phyloP scores from a whole-genome alignment of 2,329 filamentous ascomycete species.

The Talaromyces sp. region DNA sequence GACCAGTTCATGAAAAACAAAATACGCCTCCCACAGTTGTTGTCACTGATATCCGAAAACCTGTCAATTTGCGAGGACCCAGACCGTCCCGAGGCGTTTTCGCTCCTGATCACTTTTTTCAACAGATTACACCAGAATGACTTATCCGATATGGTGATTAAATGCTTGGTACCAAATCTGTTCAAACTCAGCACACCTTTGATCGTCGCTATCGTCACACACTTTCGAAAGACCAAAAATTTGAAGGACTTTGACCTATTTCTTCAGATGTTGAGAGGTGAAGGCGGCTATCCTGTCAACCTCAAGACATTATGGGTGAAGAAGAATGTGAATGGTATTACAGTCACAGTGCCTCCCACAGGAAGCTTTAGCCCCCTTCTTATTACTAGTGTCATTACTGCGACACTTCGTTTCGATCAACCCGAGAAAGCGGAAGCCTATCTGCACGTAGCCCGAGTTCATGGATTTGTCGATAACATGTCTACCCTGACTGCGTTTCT shows the following conservation, averaged over 20 bases:
- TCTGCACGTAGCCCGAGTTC: conserved; percentile 33
- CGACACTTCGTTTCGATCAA: conserved; percentile 41
- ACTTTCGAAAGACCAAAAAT: conserved; percentile 40
- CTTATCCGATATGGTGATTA: conserved; percentile 37
- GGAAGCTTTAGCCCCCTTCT: conserved; percentile 34
- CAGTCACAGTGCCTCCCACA: conserved; percentile 36
- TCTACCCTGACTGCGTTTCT: conserved; percentile 38
- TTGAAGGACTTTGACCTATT: conserved; percentile 42
- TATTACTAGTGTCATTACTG: conserved; percentile 36
- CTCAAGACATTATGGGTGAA: conserved; percentile 28
- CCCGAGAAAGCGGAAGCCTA: conserved; percentile 41
- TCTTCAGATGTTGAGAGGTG: conserved; percentile 35
- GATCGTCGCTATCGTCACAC: conserved; percentile 37
- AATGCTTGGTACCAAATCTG: conserved; percentile 37
- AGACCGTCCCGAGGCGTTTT: conserved; percentile 33
- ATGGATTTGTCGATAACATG: conserved; percentile 38
- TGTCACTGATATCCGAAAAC: conserved; percentile 36
- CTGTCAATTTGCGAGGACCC: conserved; percentile 36
- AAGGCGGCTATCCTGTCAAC: conserved; percentile 34
- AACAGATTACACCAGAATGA: conserved; percentile 39
- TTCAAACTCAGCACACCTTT: conserved; percentile 36
- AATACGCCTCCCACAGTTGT: conserved; percentile 35
- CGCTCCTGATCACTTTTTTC: conserved; percentile 38
- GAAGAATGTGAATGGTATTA: conserved; percentile 35
- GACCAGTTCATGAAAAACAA: conserved; percentile 27